phyloP scores from a whole-genome alignment of 1,284 basidiomycete species.

The Papiliotrema laurentii region DNA sequence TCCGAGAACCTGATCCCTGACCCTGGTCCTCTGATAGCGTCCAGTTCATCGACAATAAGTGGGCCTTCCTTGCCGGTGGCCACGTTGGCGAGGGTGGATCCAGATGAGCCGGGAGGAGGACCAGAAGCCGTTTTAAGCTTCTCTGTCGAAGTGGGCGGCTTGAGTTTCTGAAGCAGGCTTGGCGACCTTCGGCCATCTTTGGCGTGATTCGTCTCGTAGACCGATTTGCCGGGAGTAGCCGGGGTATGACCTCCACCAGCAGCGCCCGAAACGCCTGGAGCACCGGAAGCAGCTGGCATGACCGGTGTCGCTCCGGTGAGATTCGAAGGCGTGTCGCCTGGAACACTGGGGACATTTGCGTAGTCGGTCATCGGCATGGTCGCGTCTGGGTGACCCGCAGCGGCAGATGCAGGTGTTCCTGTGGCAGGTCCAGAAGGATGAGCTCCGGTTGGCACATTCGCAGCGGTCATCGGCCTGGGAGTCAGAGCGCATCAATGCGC shows the following conservation, averaged over 20 bases:
- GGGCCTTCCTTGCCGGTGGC: conserved; percentile 13
- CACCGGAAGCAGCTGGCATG: too few species aligned
- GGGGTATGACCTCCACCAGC: background rate
- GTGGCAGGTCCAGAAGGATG: too few species aligned
- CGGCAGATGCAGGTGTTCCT: too few species aligned
- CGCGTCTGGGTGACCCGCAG: too few species aligned
- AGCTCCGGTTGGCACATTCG: background rate
- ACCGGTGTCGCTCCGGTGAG: too few species aligned
- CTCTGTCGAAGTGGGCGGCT: background rate
- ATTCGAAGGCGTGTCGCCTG: too few species aligned
- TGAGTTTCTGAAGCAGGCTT: background rate
- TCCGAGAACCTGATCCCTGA: conserved; percentile 30
- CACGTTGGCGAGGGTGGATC: conserved; percentile 1
- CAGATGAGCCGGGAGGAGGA: background rate
- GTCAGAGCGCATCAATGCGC: too few species aligned
- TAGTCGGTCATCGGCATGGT: too few species aligned
- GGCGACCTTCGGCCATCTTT: background rate
- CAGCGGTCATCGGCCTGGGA: too few species aligned
- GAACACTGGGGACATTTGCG: too few species aligned
- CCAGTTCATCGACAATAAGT: conserved; percentile 6
- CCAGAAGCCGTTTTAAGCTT: background rate
- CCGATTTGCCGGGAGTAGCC: background rate
- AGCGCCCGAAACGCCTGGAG: background rate
- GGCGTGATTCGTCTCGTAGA: background rate
- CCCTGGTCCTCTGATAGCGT: conserved; percentile 6